These are phyloP conservation scores for Sphagnum magellanicum DNA, from an alignment of 228 moss, liverwort and hornwort genomes.

Conservation along the genomic window DNA sequence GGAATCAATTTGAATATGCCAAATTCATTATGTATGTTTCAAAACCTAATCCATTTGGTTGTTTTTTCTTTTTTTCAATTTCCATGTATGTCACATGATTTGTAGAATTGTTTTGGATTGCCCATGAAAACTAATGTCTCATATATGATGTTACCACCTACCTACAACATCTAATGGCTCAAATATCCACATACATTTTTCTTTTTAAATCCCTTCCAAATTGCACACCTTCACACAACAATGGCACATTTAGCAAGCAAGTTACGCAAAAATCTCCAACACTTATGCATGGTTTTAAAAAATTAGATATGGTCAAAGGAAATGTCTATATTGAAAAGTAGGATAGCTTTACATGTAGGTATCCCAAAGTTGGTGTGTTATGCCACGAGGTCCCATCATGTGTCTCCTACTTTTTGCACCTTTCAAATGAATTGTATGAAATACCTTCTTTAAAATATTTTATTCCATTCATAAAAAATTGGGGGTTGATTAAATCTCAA, in stretches of 20 bases:
- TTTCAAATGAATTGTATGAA: too few relatives aligned
- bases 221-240: conserved; percentile 72
- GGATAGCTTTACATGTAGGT: too few relatives aligned
- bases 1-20: conserved; percentile 76
- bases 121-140: too few relatives aligned
- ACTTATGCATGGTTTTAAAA: neutral
- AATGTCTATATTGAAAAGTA: neutral
- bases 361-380: too few relatives aligned
- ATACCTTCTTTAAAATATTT: too few relatives aligned
- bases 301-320: neutral
- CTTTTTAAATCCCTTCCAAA: conserved; percentile 91
- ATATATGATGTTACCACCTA: too few relatives aligned
- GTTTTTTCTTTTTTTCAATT: neutral
- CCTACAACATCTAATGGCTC: neutral
- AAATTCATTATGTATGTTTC: conserved; percentile 71
- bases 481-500: too few relatives aligned
- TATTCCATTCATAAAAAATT: too few relatives aligned
- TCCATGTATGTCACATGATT: neutral
- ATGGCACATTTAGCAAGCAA: conserved; percentile 97
- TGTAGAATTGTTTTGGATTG: neutral
- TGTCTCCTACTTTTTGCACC: too few relatives aligned
- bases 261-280: conserved; percentile 16
- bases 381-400: too few relatives aligned
- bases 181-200: conserved; percentile 92
- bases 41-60: neutral